These are phyloP conservation scores for Coelastrella sp. DNA, from an alignment of 139 green algal species.

Conservation along the genomic window DNA sequence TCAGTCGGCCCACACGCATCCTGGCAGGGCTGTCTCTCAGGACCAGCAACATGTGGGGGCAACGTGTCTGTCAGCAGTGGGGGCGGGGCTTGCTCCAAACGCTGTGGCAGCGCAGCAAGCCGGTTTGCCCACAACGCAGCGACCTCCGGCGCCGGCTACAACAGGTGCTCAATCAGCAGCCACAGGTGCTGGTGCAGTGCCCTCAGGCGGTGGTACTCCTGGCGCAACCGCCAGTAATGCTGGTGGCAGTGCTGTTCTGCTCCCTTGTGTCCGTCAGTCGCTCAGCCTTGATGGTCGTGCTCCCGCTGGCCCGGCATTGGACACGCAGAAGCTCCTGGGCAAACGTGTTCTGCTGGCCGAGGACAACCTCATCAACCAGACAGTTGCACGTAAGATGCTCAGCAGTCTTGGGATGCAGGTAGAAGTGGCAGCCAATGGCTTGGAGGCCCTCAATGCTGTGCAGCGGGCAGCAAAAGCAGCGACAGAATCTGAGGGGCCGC, in stretches of 20 bases:
- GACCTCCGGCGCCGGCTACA: too few species aligned
- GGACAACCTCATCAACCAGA: conserved; percentile 94
- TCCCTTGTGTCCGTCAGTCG: conserved; percentile 6
- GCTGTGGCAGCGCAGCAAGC: too few species aligned
- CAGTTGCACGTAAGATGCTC: conserved; percentile 85
- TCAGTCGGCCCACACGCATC: too few species aligned
- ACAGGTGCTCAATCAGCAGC: too few species aligned
- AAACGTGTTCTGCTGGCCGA: conserved; percentile 84
- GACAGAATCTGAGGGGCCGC: background rate
- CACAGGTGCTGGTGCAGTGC: background rate
- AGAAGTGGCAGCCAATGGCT: conserved; percentile 77
- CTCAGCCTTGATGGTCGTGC: conserved; percentile 20
- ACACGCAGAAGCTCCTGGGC: conserved; percentile 50
- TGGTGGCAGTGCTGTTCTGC: background rate
- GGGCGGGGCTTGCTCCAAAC: too few species aligned
- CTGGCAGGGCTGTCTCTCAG: too few species aligned
- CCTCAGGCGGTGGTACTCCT: background rate
- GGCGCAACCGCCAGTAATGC: background rate
- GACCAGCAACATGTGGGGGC: too few species aligned
- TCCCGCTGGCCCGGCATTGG: conserved; percentile 5
- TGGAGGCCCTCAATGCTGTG: conserved; percentile 78
- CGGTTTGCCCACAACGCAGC: too few species aligned
- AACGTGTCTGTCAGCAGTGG: too few species aligned
- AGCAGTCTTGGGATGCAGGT: conserved; percentile 71
- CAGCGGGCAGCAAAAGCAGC: conserved; percentile 14